Evolutionary conservation across 257 asterid species (phyloP).

Genomic region (Thymus quinquecostatus): DNA sequence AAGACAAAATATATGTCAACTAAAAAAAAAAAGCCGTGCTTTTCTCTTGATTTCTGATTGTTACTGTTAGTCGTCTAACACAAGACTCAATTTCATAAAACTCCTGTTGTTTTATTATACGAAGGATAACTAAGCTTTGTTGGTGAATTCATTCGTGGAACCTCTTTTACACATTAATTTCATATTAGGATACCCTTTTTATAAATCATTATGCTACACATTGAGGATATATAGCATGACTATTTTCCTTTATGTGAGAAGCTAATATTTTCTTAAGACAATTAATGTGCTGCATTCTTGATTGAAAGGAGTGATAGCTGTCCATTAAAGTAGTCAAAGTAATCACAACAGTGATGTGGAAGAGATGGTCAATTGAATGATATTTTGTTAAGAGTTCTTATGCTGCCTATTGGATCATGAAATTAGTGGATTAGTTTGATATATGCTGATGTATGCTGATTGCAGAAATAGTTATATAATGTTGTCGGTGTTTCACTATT

Average conservation of each 20-base stretch:
- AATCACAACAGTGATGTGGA: neutral
- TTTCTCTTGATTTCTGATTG: neutral
- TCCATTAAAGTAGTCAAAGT: neutral
- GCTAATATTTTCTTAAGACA: neutral
- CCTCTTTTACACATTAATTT: neutral
- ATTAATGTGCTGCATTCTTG: neutral
- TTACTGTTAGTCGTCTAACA: neutral
- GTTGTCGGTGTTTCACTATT: neutral
- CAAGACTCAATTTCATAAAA: neutral
- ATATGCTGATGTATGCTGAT: neutral
- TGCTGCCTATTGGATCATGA: neutral
- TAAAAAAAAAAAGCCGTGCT: neutral
- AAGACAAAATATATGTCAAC: neutral
- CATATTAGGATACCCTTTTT: too few species aligned
- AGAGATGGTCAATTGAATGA: neutral
- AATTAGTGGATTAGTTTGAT: neutral
- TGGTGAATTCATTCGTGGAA: neutral
- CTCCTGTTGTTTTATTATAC: neutral
- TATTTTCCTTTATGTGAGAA: neutral
- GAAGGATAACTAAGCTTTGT: neutral
- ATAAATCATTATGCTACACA: neutral
- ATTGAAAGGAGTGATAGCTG: neutral
- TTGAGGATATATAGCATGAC: neutral
- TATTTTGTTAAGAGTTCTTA: neutral
- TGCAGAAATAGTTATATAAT: neutral